A percentile compares a stretch with the other conserved stretches of the same genome.
Conservation (phyloP, 306 rosid species). For the Quercus suber region DNA sequence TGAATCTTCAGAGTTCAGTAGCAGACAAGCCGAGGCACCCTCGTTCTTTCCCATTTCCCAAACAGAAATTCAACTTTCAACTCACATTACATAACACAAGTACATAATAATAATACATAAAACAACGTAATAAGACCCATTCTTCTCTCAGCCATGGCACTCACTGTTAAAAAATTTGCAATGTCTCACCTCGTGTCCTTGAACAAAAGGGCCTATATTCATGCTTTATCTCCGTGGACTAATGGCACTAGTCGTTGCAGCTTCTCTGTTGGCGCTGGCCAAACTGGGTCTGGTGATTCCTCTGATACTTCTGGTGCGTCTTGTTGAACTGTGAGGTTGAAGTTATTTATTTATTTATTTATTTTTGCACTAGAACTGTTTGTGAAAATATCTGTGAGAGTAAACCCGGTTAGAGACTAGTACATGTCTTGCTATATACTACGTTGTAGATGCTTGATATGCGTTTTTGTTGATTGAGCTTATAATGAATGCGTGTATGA, state of each 20-base stretch:
- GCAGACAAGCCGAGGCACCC: neutral
- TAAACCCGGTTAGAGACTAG: neutral
- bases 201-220: neutral
- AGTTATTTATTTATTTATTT: neutral
- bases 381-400: constrained; percentile 21
- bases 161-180: constrained; percentile 34
- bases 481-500: neutral
- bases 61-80: neutral
- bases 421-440: neutral
- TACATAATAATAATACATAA: no score
- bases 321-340: neutral
- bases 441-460: neutral
- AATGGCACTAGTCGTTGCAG: neutral
- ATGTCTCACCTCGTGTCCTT: constrained; percentile 10
- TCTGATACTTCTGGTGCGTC: neutral
- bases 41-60: neutral
- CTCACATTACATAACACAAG: no score
- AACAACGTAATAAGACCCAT: neutral
- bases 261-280: neutral
- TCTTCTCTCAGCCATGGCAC: constrained; percentile 13
- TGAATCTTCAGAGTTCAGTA: neutral
- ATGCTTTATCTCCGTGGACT: constrained; percentile 5
- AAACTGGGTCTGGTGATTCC: neutral
- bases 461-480: neutral
- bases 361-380: neutral